Conservation (phyloP, 2,329 filamentous ascomycete species). For the Diatrype stigma region DNA sequence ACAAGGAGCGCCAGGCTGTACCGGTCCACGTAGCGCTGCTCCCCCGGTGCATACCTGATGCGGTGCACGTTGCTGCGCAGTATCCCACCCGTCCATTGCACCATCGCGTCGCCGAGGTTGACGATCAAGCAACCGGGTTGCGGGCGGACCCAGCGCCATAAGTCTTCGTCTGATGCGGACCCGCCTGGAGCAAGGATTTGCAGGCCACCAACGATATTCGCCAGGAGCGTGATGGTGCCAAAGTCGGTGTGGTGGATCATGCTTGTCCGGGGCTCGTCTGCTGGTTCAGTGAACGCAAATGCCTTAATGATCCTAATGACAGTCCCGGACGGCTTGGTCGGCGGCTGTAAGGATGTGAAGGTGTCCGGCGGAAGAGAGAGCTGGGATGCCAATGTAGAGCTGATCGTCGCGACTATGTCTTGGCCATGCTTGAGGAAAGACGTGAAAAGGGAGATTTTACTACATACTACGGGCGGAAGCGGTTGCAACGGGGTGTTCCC, state of each 20-base stretch:
- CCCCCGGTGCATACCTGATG: constrained; percentile 13
- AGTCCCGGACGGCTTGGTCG: constrained; percentile 22
- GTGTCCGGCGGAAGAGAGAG: constrained; percentile 21
- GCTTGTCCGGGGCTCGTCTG: constrained; percentile 16
- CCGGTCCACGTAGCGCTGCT: constrained; percentile 16
- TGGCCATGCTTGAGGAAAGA: constrained; percentile 14
- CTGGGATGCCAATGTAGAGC: constrained; percentile 16
- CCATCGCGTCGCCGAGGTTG: constrained; percentile 18
- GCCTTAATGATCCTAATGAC: constrained; percentile 15
- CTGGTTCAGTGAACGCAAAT: constrained; percentile 9
- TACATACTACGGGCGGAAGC: constrained; percentile 7
- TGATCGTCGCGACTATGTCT: constrained; percentile 11
- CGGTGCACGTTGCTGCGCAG: constrained; percentile 24
- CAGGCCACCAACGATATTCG: constrained; percentile 31
- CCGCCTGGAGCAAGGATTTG: constrained; percentile 27
- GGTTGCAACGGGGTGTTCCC: constrained; percentile 12
- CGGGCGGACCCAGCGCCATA: constrained; percentile 19
- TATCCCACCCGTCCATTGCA: constrained; percentile 19
- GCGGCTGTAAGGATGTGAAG: constrained; percentile 18
- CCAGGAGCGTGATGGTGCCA: constrained; percentile 31
- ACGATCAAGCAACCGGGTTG: constrained; percentile 19
- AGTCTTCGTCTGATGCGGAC: constrained; percentile 5
- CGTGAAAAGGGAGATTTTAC: constrained; percentile 2
- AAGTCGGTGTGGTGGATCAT: constrained; percentile 32
- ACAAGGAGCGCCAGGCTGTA: constrained; percentile 13